Conservation (phyloP, 441 rosid genomes). For the Adansonia grandidieri region DNA sequence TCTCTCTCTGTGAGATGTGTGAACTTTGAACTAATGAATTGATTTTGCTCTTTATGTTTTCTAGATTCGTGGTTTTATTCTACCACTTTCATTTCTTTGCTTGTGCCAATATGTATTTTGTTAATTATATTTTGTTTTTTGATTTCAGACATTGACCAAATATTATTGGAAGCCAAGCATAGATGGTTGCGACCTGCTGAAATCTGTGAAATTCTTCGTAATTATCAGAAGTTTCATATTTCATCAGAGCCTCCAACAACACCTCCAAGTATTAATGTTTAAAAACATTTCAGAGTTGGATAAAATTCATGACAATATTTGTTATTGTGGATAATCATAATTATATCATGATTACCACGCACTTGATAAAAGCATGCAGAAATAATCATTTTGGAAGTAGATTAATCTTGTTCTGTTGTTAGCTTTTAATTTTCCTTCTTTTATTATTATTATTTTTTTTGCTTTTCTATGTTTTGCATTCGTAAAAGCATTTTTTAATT, state of each 20-base stretch:
- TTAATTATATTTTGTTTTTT: slow-evolving; percentile 16
- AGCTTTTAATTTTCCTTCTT: neutral
- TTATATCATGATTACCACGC: slow-evolving; percentile 12
- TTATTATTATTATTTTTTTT: neutral
- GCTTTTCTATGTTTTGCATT: neutral
- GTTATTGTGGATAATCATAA: neutral
- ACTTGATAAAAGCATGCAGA: neutral
- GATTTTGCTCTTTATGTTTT: neutral
- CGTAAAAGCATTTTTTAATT: neutral
- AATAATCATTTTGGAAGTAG: neutral
- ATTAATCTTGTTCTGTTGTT: neutral
- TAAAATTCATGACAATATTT: neutral
- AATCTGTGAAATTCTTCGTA: slow-evolving; percentile 90
- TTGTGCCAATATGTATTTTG: neutral
- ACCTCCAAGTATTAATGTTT: slow-evolving; percentile 72
- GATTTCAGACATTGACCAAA: slow-evolving; percentile 67
- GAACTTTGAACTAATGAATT: neutral
- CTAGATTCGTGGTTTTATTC: neutral
- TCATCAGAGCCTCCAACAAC: slow-evolving; percentile 72
- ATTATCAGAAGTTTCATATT: slow-evolving; percentile 75
- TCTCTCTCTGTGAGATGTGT: too few species aligned
- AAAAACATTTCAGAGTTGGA: neutral
- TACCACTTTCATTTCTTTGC: neutral
- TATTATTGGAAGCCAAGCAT: slow-evolving; percentile 79
- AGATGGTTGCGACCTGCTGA: slow-evolving; percentile 98